Conservation (phyloP, 1,139 yeast genomes). For the Candida neerlandica region DNA sequence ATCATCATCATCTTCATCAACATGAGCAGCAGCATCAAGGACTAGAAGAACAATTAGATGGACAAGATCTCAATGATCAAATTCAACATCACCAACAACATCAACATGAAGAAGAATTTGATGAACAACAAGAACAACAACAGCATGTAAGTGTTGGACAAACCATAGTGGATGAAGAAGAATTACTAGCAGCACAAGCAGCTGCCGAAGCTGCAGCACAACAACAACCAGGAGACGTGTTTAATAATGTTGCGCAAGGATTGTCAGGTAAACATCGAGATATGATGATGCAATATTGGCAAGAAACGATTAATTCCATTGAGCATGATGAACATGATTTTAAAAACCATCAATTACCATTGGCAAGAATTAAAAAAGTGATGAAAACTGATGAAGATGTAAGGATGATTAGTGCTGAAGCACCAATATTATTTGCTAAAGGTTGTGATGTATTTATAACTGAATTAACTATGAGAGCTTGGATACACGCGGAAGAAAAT, state of each 20-base stretch:
- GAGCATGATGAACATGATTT: constrained; percentile 91
- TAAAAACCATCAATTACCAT: constrained; percentile 89
- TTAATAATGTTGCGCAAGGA: constrained; percentile 93
- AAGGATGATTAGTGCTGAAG: constrained; percentile 96
- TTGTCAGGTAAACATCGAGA: constrained; percentile 79
- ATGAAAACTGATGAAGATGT: constrained; percentile 99
- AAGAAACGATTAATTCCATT: constrained; percentile 85
- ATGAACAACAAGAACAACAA: constrained; percentile 7
- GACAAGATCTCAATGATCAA: constrained; percentile 7
- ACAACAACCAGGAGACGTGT: constrained; percentile 65
- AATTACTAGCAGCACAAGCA: constrained; percentile 46
- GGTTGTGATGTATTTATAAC: constrained; percentile 97
- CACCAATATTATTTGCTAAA: constrained; percentile 94
- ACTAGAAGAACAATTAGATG: background rate
- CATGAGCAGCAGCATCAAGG: constrained; percentile 9
- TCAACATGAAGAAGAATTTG: constrained; percentile 3
- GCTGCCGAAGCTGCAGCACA: constrained; percentile 53
- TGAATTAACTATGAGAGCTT: constrained; percentile 95
- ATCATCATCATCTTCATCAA: background rate
- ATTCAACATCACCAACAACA: constrained; percentile 1
- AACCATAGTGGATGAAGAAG: constrained; percentile 37
- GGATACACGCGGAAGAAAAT: constrained; percentile 98
- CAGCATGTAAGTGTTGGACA: constrained; percentile 22
- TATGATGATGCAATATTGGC: constrained; percentile 96
- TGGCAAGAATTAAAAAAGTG: constrained; percentile 92